Conservation (phyloP, 495 filamentous ascomycete species). For the Parachaetomium inaequale region DNA sequence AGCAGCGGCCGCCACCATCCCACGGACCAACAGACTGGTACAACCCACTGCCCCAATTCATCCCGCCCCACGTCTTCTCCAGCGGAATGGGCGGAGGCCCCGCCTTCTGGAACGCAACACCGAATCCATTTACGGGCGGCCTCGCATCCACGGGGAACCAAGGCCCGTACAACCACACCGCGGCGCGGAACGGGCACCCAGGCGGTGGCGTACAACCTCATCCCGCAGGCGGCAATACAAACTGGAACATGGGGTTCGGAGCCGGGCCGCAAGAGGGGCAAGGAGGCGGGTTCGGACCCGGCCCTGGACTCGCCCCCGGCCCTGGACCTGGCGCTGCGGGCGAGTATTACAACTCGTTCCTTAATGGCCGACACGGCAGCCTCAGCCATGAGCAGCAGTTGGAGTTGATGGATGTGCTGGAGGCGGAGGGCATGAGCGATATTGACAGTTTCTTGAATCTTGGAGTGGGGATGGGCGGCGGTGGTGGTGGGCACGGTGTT, state of each 20-base stretch:
- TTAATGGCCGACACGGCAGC: constrained; percentile 54
- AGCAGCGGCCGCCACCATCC: constrained; percentile 40
- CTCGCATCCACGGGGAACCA: background rate
- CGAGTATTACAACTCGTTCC: constrained; percentile 30
- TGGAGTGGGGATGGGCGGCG: constrained; percentile 23
- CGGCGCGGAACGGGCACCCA: background rate
- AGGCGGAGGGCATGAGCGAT: constrained; percentile 60
- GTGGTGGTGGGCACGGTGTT: background rate
- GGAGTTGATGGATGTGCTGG: constrained; percentile 64
- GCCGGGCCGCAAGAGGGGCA: background rate
- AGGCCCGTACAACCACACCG: background rate
- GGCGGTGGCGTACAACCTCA: background rate
- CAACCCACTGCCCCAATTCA: constrained; percentile 50
- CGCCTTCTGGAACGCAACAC: constrained; percentile 19
- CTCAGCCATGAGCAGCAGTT: constrained; percentile 68
- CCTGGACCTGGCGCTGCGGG: constrained; percentile 20
- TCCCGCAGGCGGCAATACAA: background rate
- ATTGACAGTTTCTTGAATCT: constrained; percentile 59
- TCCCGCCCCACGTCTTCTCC: constrained; percentile 41
- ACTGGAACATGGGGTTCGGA: background rate
- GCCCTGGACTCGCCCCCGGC: background rate
- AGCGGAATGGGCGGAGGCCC: background rate
- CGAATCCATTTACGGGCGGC: constrained; percentile 5
- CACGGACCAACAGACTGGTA: constrained; percentile 40
- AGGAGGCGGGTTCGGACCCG: background rate